phyloP scores from a whole-genome alignment of 495 filamentous ascomycete species.

The Paragyromitra xinjiangensis region DNA sequence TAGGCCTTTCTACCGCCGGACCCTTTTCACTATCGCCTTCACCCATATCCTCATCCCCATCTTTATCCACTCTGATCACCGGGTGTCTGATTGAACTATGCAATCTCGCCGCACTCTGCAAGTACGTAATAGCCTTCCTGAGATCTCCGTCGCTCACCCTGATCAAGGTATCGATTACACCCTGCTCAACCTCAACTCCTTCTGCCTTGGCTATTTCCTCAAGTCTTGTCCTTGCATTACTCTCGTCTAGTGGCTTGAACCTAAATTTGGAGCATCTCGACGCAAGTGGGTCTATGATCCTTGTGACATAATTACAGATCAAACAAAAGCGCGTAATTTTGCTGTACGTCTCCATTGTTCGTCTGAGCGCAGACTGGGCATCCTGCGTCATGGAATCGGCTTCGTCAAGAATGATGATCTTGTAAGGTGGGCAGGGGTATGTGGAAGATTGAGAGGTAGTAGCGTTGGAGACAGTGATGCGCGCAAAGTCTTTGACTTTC shows the following conservation, averaged over 20 bases:
- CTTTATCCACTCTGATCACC: constrained; percentile 58
- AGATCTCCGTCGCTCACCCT: constrained; percentile 91
- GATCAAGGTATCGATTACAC: constrained; percentile 83
- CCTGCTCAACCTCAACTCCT: constrained; percentile 75
- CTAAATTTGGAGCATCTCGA: constrained; percentile 95
- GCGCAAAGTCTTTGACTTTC: constrained; percentile 97
- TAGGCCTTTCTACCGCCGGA: constrained; percentile 60
- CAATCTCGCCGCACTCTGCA: constrained; percentile 88
- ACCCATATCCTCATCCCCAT: constrained; percentile 63
- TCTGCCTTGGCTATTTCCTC: constrained; percentile 83
- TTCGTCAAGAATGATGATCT: constrained; percentile 97
- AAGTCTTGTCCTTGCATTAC: constrained; percentile 76
- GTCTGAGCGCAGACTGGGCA: constrained; percentile 87
- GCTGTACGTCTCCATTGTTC: constrained; percentile 97
- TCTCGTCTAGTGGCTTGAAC: constrained; percentile 93
- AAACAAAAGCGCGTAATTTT: constrained; percentile 97
- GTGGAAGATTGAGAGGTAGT: constrained; percentile 71
- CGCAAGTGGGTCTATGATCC: constrained; percentile 96
- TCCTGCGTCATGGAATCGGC: constrained; percentile 99
- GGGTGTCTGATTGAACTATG: constrained; percentile 54
- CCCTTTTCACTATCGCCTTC: constrained; percentile 67
- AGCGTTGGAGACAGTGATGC: constrained; percentile 88
- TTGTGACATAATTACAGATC: constrained; percentile 97
- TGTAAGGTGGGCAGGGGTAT: constrained; percentile 96
- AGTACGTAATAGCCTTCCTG: constrained; percentile 92